Evolutionary conservation across 2,329 filamentous ascomycete genomes (phyloP), one percentile per base, ranked within the genome.

Genomic region (Teratosphaeria gauchensis): DNA sequence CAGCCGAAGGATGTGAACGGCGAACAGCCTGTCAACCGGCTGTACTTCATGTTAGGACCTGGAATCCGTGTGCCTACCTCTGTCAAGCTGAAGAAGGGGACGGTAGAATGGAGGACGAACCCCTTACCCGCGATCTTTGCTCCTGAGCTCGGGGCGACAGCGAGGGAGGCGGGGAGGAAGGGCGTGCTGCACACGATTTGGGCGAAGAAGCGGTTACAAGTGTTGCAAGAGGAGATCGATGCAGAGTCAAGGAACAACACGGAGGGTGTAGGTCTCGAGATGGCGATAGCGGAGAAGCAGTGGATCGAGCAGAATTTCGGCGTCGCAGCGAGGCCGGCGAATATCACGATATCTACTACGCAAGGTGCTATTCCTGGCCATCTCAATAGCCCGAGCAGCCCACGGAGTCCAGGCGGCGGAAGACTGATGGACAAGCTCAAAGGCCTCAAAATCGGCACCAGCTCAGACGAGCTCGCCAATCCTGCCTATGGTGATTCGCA

Each of bases 131-230:
- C 91, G 33, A 92, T 96, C 64, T 96, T 92, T 69, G 86, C 89
- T 0, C 84, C 87, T 0, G 86, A 87, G 60, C 77, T 95, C 28
- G 87, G 88, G 1, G 81, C 82, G 3, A 86, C 83, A 24, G 83
- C 83, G 12, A 79, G 83, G 28, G 78, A 84, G 19, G 82, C 85
- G 0, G 89, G 89, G 6, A 85, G 86, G 66, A 88, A 89, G 62
- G 91, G 91, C 1, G 89, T 95, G 1, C 75, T 96, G 60, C 92
- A 95, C 70, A 95, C 90, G 1, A 84, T 92, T 59, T 96, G 92
- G 90, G 92, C 89, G 19, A 91, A 91, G 77, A 87, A 89, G 72
- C 80, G 91, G 51, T 76, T 96, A 24, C 83, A 84, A 33, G 85
- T 88, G 62, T 77, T 96, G 54, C 84, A 90, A 56, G 80, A 80